Conservation (phyloP, 2,329 filamentous ascomycete species). For the Neurospora crassa region DNA sequence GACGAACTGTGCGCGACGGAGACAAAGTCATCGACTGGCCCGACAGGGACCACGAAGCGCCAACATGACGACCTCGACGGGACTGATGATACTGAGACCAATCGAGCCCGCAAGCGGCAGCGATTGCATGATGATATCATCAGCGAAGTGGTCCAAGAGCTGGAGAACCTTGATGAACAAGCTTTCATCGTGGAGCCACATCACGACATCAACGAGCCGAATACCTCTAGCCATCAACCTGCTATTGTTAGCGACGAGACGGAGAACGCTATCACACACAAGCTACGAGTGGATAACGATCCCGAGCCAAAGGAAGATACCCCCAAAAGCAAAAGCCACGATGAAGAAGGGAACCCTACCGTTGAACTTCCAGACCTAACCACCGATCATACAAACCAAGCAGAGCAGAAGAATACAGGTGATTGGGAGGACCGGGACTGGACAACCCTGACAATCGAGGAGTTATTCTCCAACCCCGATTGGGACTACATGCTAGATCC, state of each 20-base stretch:
- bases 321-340: rapidly evolving
- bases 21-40: not conserved
- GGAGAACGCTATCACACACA: not conserved
- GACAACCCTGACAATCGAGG: not conserved
- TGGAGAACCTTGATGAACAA: not conserved
- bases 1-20: not conserved
- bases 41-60: not conserved
- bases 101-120: not conserved
- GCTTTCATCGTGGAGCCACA: not conserved
- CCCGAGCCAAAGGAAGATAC: not conserved
- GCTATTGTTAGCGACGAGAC: not conserved
- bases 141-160: not conserved
- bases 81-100: not conserved
- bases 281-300: not conserved
- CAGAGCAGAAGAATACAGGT: not conserved
- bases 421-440: not conserved
- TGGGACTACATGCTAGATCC: not conserved
- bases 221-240: not conserved
- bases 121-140: not conserved
- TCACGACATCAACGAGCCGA: not conserved
- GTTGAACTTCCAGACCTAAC: not conserved
- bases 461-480: not conserved
- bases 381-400: not conserved
- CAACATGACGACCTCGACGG: not conserved
- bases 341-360: not conserved